Base-by-base conservation (phyloP, 192 early-diverging fungal genomes). In the Coemansia sp. region DNA sequence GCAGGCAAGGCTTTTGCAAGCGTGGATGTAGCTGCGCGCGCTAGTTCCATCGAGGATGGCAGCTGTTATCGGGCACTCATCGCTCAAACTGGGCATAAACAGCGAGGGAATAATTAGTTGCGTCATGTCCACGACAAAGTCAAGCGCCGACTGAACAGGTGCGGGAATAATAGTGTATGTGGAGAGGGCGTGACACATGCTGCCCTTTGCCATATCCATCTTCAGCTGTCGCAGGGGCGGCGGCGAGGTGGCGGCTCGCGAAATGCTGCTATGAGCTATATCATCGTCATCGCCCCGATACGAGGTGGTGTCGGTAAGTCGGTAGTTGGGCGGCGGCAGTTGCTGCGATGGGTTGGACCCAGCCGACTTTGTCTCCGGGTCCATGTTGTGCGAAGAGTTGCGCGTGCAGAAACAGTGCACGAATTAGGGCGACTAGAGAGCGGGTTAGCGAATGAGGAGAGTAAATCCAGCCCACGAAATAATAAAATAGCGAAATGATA, bases 81-180 rank as follows among this genome's bases (percentile, higher is more conserved):
- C 61, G 47, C 61, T 64, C 16, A 70, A 13, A 22, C 64, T 59
- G n/a, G 74, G 62, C 74, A 73, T 70, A 55, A 76, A 82, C 16
- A 82, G 75, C 61, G 74, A 67, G 9, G 80, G 80, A 64, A 76
- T 66, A 5, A 65, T 52, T 3, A 76, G 56, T 53, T 74, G 74
- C 3, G 75, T 71, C 80, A 82, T 67, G 24, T 76, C 79, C 3
- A 59, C 56, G n/a, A 69, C 47, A 70, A 76, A 82, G 16, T 75
- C 74, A 2, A 75, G 30, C 4, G 74, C 70, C 12, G 62, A 68
- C 56, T 68, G 67, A 61, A 76, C 65, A 1, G 73, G 63, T 3
- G 62, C 44, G 1, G 67, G 70, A 37, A 73, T 50, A 5, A 69
- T 60, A 52, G 60, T 39, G 55, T 56, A 56, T 15, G 10, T 13